Percentiles rank a stretch among this genome's conserved stretches.
Evolutionary conservation across 2,329 filamentous ascomycete genomes (phyloP).

Genomic region (Fragosphaeria purpurea): DNA sequence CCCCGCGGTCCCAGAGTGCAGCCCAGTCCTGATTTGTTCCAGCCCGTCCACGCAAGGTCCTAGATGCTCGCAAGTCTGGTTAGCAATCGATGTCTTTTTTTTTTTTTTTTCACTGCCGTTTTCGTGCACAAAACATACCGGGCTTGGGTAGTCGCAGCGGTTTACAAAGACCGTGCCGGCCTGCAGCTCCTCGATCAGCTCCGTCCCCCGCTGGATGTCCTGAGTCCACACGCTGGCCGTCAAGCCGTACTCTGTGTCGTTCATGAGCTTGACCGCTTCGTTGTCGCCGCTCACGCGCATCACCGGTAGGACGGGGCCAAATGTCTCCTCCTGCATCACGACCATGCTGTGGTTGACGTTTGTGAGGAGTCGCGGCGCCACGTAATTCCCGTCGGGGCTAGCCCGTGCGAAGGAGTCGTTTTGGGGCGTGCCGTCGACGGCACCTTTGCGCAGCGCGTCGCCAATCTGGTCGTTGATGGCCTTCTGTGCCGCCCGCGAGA

Average conservation of each 20-base stretch:
- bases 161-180: slow-evolving; percentile 95
- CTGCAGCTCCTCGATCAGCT: slow-evolving; percentile 70
- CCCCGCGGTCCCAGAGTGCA: slow-evolving; percentile 80
- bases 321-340: slow-evolving; percentile 89
- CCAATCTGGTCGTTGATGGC: slow-evolving; percentile 68
- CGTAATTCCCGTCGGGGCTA: slow-evolving; percentile 70
- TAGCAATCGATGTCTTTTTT: too few relatives aligned
- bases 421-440: slow-evolving; percentile 71
- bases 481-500: slow-evolving; percentile 69
- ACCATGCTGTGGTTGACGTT: slow-evolving; percentile 71
- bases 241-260: slow-evolving; percentile 84
- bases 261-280: slow-evolving; percentile 79
- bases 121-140: slow-evolving; percentile 49
- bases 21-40: slow-evolving; percentile 92
- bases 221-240: slow-evolving; percentile 97
- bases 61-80: too few relatives aligned
- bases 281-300: slow-evolving; percentile 74
- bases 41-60: slow-evolving; percentile 89
- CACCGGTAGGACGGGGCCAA: slow-evolving; percentile 81
- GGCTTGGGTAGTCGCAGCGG: slow-evolving; percentile 79
- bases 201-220: slow-evolving; percentile 65
- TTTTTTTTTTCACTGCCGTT: slow-evolving; percentile 21
- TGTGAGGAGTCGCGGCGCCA: slow-evolving; percentile 72
- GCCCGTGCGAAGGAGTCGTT: slow-evolving; percentile 66
- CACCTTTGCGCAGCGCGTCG: slow-evolving; percentile 73